These are phyloP conservation scores for Globisporangium recalcitrans DNA, from an alignment of 352 stramenopile species.

Conservation along the genomic window DNA sequence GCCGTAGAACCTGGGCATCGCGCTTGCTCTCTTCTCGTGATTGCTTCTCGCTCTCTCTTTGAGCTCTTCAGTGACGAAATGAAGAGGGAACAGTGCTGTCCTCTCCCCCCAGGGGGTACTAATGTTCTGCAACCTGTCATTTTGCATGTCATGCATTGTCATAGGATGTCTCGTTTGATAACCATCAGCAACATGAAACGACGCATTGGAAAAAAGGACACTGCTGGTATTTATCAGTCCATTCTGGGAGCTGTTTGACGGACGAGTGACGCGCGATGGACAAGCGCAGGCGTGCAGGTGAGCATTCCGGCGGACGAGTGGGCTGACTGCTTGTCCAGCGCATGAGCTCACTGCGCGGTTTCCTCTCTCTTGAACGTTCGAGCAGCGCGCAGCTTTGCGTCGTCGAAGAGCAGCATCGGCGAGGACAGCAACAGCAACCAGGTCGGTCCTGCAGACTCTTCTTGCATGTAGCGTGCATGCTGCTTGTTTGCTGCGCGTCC, in stretches of 20 bases:
- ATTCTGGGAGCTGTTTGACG: background rate
- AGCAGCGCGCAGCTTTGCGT: conserved; percentile 11
- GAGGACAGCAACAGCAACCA: conserved; percentile 26
- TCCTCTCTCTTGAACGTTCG: too few relatives aligned
- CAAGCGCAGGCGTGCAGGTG: conserved; percentile 13
- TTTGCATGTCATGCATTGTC: background rate
- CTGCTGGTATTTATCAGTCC: too few relatives aligned
- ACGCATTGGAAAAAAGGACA: background rate
- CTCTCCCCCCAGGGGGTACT: background rate
- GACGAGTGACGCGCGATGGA: conserved; percentile 3
- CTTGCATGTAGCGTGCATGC: too few relatives aligned
- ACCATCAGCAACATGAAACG: conserved; percentile 14
- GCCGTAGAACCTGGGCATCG: conserved; percentile 84
- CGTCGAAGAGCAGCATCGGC: conserved; percentile 5
- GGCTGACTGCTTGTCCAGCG: background rate
- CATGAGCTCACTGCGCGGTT: too few relatives aligned
- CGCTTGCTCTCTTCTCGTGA: conserved; percentile 4
- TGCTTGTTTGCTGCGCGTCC: background rate
- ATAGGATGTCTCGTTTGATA: background rate
- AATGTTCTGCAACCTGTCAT: background rate
- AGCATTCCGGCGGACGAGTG: background rate
- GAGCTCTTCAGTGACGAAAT: background rate
- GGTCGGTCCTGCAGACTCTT: too few relatives aligned
- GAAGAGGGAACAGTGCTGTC: background rate
- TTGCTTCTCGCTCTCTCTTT: background rate